Conservation (phyloP, 352 stramenopile species). For the Phytophthora aleatoria region DNA sequence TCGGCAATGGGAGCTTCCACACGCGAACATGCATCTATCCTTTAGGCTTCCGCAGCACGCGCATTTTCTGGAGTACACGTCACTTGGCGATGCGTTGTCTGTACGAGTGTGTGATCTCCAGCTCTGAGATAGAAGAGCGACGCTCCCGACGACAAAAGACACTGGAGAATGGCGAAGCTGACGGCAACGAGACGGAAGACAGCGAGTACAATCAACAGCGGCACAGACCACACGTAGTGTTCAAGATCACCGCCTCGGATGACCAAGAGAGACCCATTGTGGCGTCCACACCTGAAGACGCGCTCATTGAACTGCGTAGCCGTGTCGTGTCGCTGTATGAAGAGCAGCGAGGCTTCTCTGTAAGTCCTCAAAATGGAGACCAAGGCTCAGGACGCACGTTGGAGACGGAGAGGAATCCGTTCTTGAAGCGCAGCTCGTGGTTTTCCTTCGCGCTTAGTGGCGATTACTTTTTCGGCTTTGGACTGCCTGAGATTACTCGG, state of each 20-base stretch:
- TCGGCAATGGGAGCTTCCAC: conserved; percentile 88
- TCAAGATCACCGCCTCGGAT: conserved; percentile 82
- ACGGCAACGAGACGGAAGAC: conserved; percentile 3
- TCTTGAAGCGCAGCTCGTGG: conserved; percentile 79
- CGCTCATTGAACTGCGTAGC: conserved; percentile 71
- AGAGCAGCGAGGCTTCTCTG: conserved; percentile 48
- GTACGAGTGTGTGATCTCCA: conserved; percentile 92
- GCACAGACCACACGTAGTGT: conserved; percentile 48
- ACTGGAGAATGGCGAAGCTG: conserved; percentile 11
- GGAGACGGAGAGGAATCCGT: conserved; percentile 60
- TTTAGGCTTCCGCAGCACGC: conserved; percentile 88
- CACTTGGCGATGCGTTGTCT: conserved; percentile 67
- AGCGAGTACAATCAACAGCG: conserved; percentile 25
- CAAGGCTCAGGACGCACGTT: conserved; percentile 5
- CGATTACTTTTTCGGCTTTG: conserved; percentile 86
- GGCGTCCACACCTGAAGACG: conserved; percentile 65
- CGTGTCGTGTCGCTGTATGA: conserved; percentile 80
- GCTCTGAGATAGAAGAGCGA: conserved; percentile 68
- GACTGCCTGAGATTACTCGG: conserved; percentile 59
- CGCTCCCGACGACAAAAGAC: conserved; percentile 24
- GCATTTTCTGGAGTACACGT: conserved; percentile 93
- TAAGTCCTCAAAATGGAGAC: conserved; percentile 11
- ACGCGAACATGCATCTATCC: conserved; percentile 88
- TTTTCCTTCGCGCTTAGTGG: conserved; percentile 79
- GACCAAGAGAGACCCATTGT: conserved; percentile 70